These are phyloP conservation scores for Hypomontagnella submonticulosa DNA, from an alignment of 495 filamentous ascomycete genomes.

Conservation along the genomic window DNA sequence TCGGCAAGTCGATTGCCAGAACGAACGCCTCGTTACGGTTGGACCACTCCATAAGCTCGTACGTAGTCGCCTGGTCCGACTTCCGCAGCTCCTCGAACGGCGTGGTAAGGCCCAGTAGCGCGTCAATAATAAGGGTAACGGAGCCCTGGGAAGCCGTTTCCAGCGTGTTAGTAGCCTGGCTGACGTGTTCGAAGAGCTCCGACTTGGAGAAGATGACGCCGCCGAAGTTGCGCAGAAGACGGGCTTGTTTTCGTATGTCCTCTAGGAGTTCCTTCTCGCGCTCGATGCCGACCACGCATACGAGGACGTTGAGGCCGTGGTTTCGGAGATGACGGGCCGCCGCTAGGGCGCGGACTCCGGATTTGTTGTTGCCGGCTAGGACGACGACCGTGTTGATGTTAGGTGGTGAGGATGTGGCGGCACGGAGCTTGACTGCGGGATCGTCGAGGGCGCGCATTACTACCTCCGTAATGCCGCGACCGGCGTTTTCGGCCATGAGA, in stretches of 20 bases:
- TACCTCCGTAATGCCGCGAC: slow-evolving; percentile 85
- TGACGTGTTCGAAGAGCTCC: slow-evolving; percentile 63
- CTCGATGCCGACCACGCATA: slow-evolving; percentile 85
- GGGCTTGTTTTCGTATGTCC: slow-evolving; percentile 76
- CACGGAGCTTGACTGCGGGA: slow-evolving; percentile 63
- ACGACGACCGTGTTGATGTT: slow-evolving; percentile 75
- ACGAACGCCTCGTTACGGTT: slow-evolving; percentile 82
- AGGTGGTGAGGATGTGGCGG: slow-evolving; percentile 51
- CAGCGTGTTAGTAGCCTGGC: slow-evolving; percentile 41
- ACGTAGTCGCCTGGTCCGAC: slow-evolving; percentile 83
- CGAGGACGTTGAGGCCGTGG: slow-evolving; percentile 78
- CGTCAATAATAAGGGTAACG: slow-evolving; percentile 87
- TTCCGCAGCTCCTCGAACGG: slow-evolving; percentile 84
- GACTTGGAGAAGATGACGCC: slow-evolving; percentile 70
- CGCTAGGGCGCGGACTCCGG: slow-evolving; percentile 83
- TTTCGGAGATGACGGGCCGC: slow-evolving; percentile 88
- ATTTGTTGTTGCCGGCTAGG: slow-evolving; percentile 88
- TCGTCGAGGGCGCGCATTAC: slow-evolving; percentile 71
- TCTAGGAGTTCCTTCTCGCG: slow-evolving; percentile 71
- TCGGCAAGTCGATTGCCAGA: slow-evolving; percentile 86
- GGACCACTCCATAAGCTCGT: slow-evolving; percentile 86
- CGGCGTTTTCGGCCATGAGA: slow-evolving; percentile 91
- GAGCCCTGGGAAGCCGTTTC: slow-evolving; percentile 52
- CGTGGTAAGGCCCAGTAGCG: slow-evolving; percentile 82
- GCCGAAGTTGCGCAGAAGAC: slow-evolving; percentile 80